Evolutionary conservation across 805 yeast species (phyloP).

Genomic region (Lipomyces kockii): DNA sequence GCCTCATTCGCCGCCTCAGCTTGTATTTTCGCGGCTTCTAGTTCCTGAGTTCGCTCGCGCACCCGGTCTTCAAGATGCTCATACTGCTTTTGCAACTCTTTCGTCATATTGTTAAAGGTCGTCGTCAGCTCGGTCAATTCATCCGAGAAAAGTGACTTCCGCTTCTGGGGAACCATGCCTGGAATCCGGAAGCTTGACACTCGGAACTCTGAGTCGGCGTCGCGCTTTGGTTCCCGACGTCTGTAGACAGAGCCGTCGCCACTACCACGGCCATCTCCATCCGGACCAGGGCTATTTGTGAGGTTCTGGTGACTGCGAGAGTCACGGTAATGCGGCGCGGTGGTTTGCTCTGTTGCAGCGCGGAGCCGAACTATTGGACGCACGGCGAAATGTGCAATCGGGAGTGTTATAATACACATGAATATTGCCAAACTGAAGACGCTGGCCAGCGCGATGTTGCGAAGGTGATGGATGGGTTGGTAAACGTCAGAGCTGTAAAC

Average conservation of each 20-base stretch:
- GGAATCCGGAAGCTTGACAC: constrained; percentile 26
- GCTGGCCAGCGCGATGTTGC: constrained; percentile 74
- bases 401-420: constrained; percentile 76
- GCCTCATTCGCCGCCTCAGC: constrained; percentile 87
- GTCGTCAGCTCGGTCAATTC: constrained; percentile 87
- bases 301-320: neutral
- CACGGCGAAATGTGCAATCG: constrained; percentile 82
- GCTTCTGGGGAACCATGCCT: constrained; percentile 40
- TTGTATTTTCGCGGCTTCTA: constrained; percentile 60
- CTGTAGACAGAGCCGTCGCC: constrained; percentile 1
- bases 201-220: neutral
- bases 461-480: constrained; percentile 64
- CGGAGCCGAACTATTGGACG: constrained; percentile 79
- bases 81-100: constrained; percentile 83
- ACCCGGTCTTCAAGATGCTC: constrained; percentile 87
- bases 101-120: constrained; percentile 90
- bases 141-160: constrained; percentile 54
- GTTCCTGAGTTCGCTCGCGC: constrained; percentile 80
- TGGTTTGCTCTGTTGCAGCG: constrained; percentile 76
- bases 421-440: constrained; percentile 78
- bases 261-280: neutral
- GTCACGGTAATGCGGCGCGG: constrained; percentile 17
- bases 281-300: neutral
- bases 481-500: constrained; percentile 64
- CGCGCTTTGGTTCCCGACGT: neutral